phyloP scores from a whole-genome alignment of 495 filamentous ascomycete genomes.

The Hypomontagnella submonticulosa region DNA sequence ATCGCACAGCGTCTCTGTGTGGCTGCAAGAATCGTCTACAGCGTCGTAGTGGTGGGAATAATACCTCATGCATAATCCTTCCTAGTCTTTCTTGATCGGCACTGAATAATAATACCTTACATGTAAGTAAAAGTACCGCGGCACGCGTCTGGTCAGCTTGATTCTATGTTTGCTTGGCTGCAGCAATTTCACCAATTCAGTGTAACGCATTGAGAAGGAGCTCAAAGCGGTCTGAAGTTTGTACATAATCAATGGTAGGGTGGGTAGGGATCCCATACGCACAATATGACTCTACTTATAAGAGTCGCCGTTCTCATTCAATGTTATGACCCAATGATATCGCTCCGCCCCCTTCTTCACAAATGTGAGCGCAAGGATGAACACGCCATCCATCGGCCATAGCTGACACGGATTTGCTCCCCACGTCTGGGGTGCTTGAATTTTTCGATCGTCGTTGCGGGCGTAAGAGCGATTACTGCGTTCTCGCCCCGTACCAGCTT shows the following conservation, averaged over 20 bases:
- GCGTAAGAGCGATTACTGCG: conserved; percentile 13
- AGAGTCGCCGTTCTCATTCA: too few species aligned
- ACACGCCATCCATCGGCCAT: conserved; percentile 11
- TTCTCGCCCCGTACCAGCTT: conserved; percentile 11
- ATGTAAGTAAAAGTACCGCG: conserved; percentile 11
- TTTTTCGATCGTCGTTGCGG: conserved; percentile 24
- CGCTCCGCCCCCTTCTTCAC: neutral
- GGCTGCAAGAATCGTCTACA: too few species aligned
- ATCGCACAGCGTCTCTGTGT: too few species aligned
- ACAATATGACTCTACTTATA: neutral
- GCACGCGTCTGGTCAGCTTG: conserved; percentile 19
- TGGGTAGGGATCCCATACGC: neutral
- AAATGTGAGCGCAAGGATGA: conserved; percentile 14
- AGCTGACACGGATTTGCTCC: conserved; percentile 16
- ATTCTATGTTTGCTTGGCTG: neutral
- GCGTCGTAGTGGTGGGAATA: conserved; percentile 11
- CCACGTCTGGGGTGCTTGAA: conserved; percentile 9
- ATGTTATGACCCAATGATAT: neutral
- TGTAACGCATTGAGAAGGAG: conserved; percentile 32
- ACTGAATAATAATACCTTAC: conserved; percentile 18
- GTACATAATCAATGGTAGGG: too few species aligned
- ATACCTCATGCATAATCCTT: conserved; percentile 34
- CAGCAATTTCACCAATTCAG: conserved; percentile 15
- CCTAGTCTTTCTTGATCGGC: conserved; percentile 15
- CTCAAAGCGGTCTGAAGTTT: conserved; percentile 2